A percentile compares a stretch with the other conserved stretches of the same genome.
Conservation (phyloP, 345 rosid species). For the Leavenworthia alabamica region DNA sequence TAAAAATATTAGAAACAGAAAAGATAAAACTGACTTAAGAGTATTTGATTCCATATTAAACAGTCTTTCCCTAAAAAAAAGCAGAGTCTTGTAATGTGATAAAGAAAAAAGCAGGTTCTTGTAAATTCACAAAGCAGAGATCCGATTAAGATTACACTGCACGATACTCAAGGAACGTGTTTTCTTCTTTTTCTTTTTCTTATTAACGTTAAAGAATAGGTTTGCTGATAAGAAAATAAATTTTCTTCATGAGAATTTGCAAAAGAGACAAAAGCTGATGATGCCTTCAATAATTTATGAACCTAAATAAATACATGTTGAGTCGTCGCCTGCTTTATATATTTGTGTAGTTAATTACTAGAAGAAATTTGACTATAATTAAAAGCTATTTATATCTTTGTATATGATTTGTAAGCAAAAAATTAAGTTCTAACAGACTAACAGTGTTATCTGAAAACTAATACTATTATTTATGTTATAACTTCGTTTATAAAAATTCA, state of each 20-base stretch:
- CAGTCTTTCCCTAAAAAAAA: neutral
- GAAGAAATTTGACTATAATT: neutral
- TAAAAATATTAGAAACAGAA: too few species aligned
- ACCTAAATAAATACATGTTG: neutral
- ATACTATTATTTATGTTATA: too few species aligned
- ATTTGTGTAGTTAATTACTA: neutral
- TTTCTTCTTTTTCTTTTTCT: conserved; percentile 1
- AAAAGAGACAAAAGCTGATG: conserved; percentile 31
- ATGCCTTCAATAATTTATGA: too few species aligned
- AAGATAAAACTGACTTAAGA: too few species aligned
- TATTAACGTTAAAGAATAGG: conserved; percentile 3
- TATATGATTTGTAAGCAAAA: neutral
- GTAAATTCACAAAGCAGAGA: conserved; percentile 21
- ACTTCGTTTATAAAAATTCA: too few species aligned
- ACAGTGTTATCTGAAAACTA: too few species aligned
- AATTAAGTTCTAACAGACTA: too few species aligned
- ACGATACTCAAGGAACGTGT: conserved; percentile 30
- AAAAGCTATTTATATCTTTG: neutral
- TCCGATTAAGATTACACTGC: conserved; percentile 27
- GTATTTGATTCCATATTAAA: neutral
- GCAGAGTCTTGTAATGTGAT: conserved; percentile 5
- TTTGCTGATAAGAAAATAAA: neutral
- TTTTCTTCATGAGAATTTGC: conserved; percentile 18
- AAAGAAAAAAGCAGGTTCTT: neutral
- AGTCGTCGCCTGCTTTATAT: neutral